These are phyloP conservation scores for Mycena galopus DNA, from an alignment of 768 basidiomycete genomes.

Conservation along the genomic window DNA sequence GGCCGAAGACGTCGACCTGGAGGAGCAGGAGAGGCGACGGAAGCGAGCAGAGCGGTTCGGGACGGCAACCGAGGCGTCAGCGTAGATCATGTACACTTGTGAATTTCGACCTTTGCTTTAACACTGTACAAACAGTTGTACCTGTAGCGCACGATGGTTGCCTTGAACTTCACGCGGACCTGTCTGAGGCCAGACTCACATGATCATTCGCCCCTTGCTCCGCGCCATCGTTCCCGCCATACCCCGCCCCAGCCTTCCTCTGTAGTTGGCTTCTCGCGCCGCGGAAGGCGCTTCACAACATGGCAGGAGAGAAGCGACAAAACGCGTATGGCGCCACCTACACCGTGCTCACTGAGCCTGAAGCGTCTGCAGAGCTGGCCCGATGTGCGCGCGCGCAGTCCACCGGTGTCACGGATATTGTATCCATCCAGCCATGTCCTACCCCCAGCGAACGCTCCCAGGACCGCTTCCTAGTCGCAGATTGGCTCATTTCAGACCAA, in stretches of 20 bases:
- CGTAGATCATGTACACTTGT: slow-evolving; percentile 3
- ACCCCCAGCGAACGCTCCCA: slow-evolving; percentile 56
- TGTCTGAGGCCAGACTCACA: too few species aligned
- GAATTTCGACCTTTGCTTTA: too few species aligned
- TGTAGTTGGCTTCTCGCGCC: too few species aligned
- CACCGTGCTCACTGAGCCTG: slow-evolving; percentile 57
- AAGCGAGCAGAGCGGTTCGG: slow-evolving; percentile 80
- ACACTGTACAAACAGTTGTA: too few species aligned
- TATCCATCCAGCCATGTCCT: slow-evolving; percentile 63
- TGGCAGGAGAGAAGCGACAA: slow-evolving; percentile 15
- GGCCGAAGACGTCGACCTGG: slow-evolving; percentile 62
- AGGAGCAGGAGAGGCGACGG: slow-evolving; percentile 68
- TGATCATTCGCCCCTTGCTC: too few species aligned
- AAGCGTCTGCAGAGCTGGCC: slow-evolving; percentile 55
- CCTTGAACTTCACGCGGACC: too few species aligned
- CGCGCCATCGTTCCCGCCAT: too few species aligned
- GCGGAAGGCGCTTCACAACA: too few species aligned
- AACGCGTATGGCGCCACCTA: slow-evolving; percentile 45
- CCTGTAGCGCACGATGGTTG: too few species aligned
- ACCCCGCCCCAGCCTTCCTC: too few species aligned
- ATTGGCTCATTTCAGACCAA: slow-evolving; percentile 54
- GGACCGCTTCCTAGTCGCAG: slow-evolving; percentile 58
- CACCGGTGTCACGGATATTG: slow-evolving; percentile 51
- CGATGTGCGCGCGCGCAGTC: slow-evolving; percentile 51
- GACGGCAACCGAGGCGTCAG: slow-evolving; percentile 22